phyloP scores from a whole-genome alignment of 139 green algal genomes.

The Chlorella vulgaris region DNA sequence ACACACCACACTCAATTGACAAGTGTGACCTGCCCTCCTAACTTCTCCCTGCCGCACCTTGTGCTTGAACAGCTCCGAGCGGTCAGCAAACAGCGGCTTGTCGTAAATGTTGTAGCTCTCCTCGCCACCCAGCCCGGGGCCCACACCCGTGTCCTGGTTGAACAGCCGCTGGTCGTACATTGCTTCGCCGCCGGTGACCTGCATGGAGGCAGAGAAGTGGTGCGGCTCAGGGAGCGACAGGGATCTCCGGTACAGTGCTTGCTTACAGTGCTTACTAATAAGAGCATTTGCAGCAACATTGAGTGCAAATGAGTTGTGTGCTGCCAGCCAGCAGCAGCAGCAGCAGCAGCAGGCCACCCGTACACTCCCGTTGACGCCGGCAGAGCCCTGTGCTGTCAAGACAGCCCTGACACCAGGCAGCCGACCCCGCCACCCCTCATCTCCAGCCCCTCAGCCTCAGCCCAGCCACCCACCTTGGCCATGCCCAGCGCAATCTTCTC shows the following conservation, averaged over 20 bases:
- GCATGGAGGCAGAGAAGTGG: neutral
- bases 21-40: neutral
- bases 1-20: no score
- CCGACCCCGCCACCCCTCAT: neutral
- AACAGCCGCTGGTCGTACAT: constrained; percentile 98
- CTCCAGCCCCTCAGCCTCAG: neutral
- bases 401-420: no score
- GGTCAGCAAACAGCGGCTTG: constrained; percentile 91
- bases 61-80: constrained; percentile 72
- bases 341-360: no score
- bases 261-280: no score
- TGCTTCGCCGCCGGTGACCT: constrained; percentile 74
- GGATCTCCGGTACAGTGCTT: neutral
- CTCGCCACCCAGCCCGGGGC: constrained; percentile 80
- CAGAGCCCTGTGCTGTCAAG: no score
- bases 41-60: constrained; percentile 1
- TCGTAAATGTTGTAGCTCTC: constrained; percentile 97
- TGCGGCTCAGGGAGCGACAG: neutral
- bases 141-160: constrained; percentile 92
- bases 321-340: no score
- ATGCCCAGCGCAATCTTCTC: constrained; percentile 90
- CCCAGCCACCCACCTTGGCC: constrained; percentile 40
- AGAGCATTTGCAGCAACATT: no score
- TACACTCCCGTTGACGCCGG: no score
- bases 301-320: no score